Evolutionary conservation across 495 filamentous ascomycete species (phyloP), one percentile per base, ranked within the genome.

Genomic region (Lasiosphaeriaceae sp.): DNA sequence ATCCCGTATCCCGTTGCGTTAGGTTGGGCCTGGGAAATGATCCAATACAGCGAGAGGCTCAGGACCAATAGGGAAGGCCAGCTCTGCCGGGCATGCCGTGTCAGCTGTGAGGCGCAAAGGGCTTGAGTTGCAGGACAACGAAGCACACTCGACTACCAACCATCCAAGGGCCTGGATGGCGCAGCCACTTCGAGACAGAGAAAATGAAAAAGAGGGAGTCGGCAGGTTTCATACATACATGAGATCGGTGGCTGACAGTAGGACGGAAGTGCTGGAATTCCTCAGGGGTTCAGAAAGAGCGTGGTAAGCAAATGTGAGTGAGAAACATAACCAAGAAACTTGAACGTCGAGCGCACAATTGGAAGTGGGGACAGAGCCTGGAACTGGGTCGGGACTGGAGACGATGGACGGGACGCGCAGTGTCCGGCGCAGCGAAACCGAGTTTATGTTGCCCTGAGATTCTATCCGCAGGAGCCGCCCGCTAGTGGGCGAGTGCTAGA

Each of bases 81-180:
- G 56, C 58, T 60, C 58, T 64, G 52, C 65, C 65, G 59, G 61
- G 49, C 21, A 17, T 54, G 55, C 59, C 61, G 56, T 61, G 61
- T 66, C 60, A 58, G 64, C 35, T 52, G 29, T 35, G 22, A 16
- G 31, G 17, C 16, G 31, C 19, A 31, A 43, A 54, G 50, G 39
- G 4, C 17, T 6, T 14, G 14, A 16, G 24, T 20, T 17, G 26
- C 23, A 34, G 23, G 47, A 49, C 47, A 49, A 17, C 20, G 23
- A 50, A 50, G 48, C 24, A 35, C n/a, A n/a, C n/a, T n/a, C n/a
- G n/a, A 19, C 24, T 12, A 20, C 39, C 39, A 43, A 43, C 39
- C 4, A 17, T 17, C 8, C 39, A 6, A 43, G 12, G 7, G 14
- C 8, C 39, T 14, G 12, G 16, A 43, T 43, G 39, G 39, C 39